phyloP scores from a whole-genome alignment of 805 yeast species.

The Schizosaccharomyces osmophilus region DNA sequence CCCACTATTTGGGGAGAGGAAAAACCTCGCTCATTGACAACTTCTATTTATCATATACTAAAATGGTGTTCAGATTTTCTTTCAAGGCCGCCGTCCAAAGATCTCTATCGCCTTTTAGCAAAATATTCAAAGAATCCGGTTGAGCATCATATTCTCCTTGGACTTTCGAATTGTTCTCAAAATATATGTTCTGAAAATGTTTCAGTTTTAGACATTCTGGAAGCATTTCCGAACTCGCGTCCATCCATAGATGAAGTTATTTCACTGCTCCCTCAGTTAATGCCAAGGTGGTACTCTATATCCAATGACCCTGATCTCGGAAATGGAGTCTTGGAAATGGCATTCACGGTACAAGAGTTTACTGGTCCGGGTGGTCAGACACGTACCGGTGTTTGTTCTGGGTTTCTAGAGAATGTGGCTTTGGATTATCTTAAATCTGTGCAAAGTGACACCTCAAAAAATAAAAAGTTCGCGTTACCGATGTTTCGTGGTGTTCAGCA shows the following conservation, averaged over 20 bases:
- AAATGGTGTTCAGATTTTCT: slow-evolving; percentile 10
- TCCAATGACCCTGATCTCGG: slow-evolving; percentile 28
- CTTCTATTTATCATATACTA: slow-evolving; percentile 8
- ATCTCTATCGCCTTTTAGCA: slow-evolving; percentile 7
- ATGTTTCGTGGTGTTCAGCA: slow-evolving; percentile 11
- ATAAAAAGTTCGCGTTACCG: slow-evolving; percentile 5
- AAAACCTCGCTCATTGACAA: slow-evolving; percentile 6
- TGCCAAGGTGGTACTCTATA: slow-evolving; percentile 53
- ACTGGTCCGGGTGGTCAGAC: slow-evolving; percentile 7
- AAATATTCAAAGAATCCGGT: slow-evolving; percentile 5
- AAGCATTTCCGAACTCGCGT: not conserved
- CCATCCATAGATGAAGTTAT: slow-evolving; percentile 25
- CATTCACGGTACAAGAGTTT: slow-evolving; percentile 11
- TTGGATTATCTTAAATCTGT: not conserved
- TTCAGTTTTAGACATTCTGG: not conserved
- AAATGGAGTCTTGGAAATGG: slow-evolving; percentile 7
- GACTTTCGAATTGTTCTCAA: slow-evolving; percentile 5
- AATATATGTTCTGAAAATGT: not conserved
- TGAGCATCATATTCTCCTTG: slow-evolving; percentile 7
- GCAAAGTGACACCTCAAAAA: not conserved
- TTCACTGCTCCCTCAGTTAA: slow-evolving; percentile 45
- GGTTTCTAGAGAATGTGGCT: slow-evolving; percentile 9
- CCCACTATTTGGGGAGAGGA: slow-evolving; percentile 13
- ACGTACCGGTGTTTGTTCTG: slow-evolving; percentile 10
- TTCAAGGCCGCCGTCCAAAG: slow-evolving; percentile 8